Conservation (phyloP, 139 green algal species). For the Chlamydomonas incerta region DNA sequence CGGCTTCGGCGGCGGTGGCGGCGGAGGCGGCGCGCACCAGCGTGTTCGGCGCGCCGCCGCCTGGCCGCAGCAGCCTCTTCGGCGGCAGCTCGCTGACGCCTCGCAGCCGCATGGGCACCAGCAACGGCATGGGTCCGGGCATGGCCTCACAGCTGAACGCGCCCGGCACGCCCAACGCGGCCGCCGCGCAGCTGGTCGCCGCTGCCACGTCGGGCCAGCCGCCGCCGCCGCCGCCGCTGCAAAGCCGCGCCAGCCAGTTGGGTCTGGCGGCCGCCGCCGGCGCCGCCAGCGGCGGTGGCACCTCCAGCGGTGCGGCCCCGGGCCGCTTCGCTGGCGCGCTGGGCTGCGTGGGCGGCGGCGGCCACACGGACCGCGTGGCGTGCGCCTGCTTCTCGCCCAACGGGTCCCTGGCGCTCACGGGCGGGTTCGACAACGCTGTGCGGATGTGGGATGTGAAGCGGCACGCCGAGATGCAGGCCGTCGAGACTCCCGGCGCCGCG, state of each 20-base stretch:
- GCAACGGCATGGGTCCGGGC: too few relatives aligned
- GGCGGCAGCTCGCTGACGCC: background rate
- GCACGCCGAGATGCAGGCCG: background rate
- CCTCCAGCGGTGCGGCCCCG: background rate
- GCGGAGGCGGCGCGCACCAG: background rate
- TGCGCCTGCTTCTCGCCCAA: background rate
- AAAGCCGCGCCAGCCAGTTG: background rate
- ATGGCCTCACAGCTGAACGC: too few relatives aligned
- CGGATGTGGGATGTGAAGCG: conserved; percentile 8
- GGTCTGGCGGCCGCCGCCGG: too few relatives aligned
- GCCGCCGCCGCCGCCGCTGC: too few relatives aligned
- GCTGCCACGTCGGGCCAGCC: too few relatives aligned
- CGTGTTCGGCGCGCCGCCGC: too few relatives aligned
- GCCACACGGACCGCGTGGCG: conserved; percentile 20
- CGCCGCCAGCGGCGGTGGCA: too few relatives aligned
- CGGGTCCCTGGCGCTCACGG: conserved; percentile 3
- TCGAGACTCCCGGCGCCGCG: conserved; percentile 13
- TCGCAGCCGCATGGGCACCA: background rate
- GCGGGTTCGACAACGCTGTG: background rate
- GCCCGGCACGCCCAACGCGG: too few relatives aligned
- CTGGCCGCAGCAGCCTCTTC: too few relatives aligned
- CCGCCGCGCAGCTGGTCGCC: too few relatives aligned
- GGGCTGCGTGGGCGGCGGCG: background rate
- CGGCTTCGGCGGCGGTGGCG: background rate
- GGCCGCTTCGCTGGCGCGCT: too few relatives aligned